Evolutionary conservation across 1,284 basidiomycete genomes (phyloP).

Genomic region (Sparassis latifolia): DNA sequence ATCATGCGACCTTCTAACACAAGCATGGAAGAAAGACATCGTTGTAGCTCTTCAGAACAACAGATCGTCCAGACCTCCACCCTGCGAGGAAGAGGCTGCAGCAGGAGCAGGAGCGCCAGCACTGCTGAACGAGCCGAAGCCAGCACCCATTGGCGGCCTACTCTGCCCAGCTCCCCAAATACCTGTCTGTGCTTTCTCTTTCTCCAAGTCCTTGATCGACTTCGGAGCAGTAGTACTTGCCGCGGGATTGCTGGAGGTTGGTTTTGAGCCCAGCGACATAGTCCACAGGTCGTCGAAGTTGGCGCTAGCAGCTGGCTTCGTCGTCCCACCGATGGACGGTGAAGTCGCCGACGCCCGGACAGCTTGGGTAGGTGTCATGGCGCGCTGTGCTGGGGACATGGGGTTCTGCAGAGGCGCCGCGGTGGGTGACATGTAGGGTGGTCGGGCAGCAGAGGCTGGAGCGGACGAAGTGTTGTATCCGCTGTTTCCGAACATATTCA

Average conservation of each 20-base stretch:
- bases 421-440: constrained; percentile 17
- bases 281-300: constrained; percentile 91
- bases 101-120: constrained; percentile 11
- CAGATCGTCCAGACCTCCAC: constrained; percentile 26
- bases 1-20: no score
- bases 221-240: constrained; percentile 39
- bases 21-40: no score
- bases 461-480: constrained; percentile 1
- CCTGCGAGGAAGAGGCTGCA: constrained; percentile 18
- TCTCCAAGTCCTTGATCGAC: constrained; percentile 83
- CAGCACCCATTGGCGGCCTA: constrained; percentile 27
- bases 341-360: constrained; percentile 16
- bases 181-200: constrained; percentile 73
- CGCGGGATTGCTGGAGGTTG: constrained; percentile 16
- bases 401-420: constrained; percentile 12
- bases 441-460: constrained; percentile 11
- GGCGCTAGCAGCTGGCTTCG: constrained; percentile 28
- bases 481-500: background rate
- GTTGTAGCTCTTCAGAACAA: constrained; percentile 19
- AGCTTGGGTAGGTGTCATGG: constrained; percentile 13
- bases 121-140: constrained; percentile 41
- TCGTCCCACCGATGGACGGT: constrained; percentile 14
- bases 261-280: constrained; percentile 59
- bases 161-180: constrained; percentile 62
- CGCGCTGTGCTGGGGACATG: constrained; percentile 13